Percentiles rank a stretch among this genome's conserved stretches.
Evolutionary conservation across 345 rosid genomes (phyloP).

Genomic region (Microcos paniculata): DNA sequence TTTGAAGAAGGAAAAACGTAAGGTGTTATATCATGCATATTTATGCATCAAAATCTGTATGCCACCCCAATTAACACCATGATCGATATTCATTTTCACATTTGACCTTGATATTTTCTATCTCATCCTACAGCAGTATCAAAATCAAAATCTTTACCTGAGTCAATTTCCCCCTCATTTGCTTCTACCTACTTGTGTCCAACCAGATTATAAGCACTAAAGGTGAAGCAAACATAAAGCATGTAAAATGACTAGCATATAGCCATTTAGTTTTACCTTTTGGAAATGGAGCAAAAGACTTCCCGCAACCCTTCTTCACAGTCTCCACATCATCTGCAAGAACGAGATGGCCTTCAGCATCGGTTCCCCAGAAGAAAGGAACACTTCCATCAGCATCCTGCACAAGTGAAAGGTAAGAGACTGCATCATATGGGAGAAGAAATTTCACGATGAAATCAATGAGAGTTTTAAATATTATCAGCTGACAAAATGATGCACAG

Average conservation of each 20-base stretch:
- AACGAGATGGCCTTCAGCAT: slow-evolving; percentile 78
- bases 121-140: not conserved
- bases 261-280: slow-evolving; percentile 48
- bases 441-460: not conserved
- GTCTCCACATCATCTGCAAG: slow-evolving; percentile 67
- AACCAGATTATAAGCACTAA: not conserved
- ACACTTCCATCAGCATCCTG: slow-evolving; percentile 91
- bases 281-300: slow-evolving; percentile 94
- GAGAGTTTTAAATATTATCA: not conserved
- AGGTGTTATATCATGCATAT: not conserved
- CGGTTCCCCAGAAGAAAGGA: slow-evolving; percentile 87
- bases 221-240: not conserved
- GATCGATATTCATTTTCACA: not conserved
- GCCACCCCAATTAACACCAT: not conserved
- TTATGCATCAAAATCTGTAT: not conserved
- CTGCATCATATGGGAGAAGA: not conserved
- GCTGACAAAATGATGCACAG: not conserved
- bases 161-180: not conserved
- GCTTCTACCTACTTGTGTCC: not conserved
- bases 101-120: not conserved
- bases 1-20: not conserved
- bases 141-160: not conserved
- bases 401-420: slow-evolving; percentile 2
- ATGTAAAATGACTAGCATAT: not conserved
- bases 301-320: slow-evolving; percentile 81